Percentiles rank a stretch among this genome's conserved stretches.
Conservation (phyloP, 2,329 filamentous ascomycete genomes). For the Diaporthe destruens region DNA sequence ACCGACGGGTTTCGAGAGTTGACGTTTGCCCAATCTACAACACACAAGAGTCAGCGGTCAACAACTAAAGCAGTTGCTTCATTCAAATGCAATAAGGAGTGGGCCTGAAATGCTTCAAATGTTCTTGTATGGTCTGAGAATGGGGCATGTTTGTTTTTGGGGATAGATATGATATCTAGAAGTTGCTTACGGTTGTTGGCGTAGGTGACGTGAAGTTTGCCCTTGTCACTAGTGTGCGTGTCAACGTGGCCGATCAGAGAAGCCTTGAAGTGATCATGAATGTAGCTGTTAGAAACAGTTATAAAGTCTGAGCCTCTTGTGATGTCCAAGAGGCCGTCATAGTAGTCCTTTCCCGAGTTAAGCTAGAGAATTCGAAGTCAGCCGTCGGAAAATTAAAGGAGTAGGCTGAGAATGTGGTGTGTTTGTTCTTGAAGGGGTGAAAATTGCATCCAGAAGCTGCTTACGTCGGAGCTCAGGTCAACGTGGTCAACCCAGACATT, state of each 20-base stretch:
- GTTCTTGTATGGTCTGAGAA: too few relatives aligned
- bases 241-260: conserved; percentile 72
- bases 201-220: conserved; percentile 61
- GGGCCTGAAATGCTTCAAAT: too few relatives aligned
- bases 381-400: too few relatives aligned
- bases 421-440: too few relatives aligned
- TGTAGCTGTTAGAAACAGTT: conserved; percentile 51
- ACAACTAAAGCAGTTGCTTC: too few relatives aligned
- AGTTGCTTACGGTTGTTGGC: conserved; percentile 56
- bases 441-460: too few relatives aligned
- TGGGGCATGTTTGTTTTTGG: too few relatives aligned
- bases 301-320: conserved; percentile 66
- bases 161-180: too few relatives aligned
- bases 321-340: conserved; percentile 67
- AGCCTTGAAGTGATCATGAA: conserved; percentile 68
- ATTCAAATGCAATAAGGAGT: too few relatives aligned
- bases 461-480: conserved; percentile 62
- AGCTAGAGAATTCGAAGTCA: neutral
- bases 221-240: conserved; percentile 62
- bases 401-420: too few relatives aligned
- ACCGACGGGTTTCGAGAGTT: conserved; percentile 62
- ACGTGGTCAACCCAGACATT: conserved; percentile 67
- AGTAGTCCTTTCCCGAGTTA: conserved; percentile 68
- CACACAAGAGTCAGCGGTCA: too few relatives aligned
- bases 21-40: conserved; percentile 54